Conservation (phyloP, 2,329 filamentous ascomycete genomes). For the Aspergillus melleus region DNA sequence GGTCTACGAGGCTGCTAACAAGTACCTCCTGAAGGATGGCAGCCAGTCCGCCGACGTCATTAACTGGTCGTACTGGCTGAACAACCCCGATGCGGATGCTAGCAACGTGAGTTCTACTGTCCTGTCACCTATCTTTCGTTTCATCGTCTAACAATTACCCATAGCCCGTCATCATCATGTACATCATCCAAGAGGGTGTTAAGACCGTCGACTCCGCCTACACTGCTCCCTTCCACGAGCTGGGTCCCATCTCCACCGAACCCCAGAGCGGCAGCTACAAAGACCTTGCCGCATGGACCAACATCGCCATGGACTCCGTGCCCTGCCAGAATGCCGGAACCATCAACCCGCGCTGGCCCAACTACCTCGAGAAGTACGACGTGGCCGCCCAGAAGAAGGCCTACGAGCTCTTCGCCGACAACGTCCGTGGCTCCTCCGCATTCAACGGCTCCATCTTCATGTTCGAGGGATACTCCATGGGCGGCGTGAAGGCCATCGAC, state of each 20-base stretch:
- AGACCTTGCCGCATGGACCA: slow-evolving; percentile 48
- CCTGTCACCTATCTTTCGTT: too few species aligned
- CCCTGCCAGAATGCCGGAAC: slow-evolving; percentile 46
- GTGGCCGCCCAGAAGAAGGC: slow-evolving; percentile 35
- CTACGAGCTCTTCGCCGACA: slow-evolving; percentile 40
- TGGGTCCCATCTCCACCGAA: slow-evolving; percentile 40
- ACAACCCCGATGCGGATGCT: slow-evolving; percentile 25
- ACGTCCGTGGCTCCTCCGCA: slow-evolving; percentile 29
- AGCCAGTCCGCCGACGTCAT: slow-evolving; percentile 48
- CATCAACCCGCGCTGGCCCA: slow-evolving; percentile 47
- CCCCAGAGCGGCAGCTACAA: slow-evolving; percentile 44
- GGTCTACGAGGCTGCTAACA: slow-evolving; percentile 50
- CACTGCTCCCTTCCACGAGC: slow-evolving; percentile 45
- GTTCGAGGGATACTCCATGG: slow-evolving; percentile 56
- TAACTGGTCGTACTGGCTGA: slow-evolving; percentile 47
- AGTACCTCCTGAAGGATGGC: slow-evolving; percentile 45
- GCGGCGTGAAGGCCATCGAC: slow-evolving; percentile 45
- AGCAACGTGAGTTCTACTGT: slow-evolving; percentile 19
- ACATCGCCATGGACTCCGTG: slow-evolving; percentile 36
- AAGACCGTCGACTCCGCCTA: slow-evolving; percentile 42
- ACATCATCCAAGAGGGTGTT: slow-evolving; percentile 37
- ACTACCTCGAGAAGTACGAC: slow-evolving; percentile 46
- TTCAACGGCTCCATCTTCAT: slow-evolving; percentile 51
- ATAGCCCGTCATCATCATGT: slow-evolving; percentile 32
- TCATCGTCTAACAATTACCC: not conserved